Conservation (phyloP, 495 filamentous ascomycete species). For the Aspergillus sclerotiicarbonarius region DNA sequence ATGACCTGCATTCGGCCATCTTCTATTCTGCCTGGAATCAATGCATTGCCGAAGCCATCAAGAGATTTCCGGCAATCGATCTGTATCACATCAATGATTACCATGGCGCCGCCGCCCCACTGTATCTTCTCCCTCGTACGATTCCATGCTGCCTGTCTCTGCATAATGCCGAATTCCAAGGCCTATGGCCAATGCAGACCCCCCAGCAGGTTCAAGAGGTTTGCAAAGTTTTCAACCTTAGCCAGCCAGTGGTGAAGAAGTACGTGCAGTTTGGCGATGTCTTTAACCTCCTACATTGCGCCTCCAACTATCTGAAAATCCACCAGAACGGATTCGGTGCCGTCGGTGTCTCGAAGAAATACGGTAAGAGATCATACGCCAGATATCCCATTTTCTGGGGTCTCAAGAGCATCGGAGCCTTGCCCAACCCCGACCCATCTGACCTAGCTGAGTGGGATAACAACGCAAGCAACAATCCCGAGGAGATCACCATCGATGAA, state of each 20-base stretch:
- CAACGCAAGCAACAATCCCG: constrained; percentile 38
- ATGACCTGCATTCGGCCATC: constrained; percentile 66
- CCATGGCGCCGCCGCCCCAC: constrained; percentile 67
- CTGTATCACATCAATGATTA: constrained; percentile 80
- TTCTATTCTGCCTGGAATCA: constrained; percentile 72
- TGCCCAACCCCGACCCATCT: constrained; percentile 72
- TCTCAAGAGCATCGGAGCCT: constrained; percentile 60
- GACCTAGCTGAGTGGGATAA: constrained; percentile 66
- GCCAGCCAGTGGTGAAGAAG: constrained; percentile 32
- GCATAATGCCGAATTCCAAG: constrained; percentile 71
- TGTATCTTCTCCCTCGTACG: constrained; percentile 63
- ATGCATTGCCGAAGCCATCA: constrained; percentile 62
- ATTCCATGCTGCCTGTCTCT: constrained; percentile 46
- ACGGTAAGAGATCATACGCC: constrained; percentile 69
- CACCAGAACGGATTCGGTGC: constrained; percentile 73
- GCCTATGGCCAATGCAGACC: constrained; percentile 68
- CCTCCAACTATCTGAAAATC: constrained; percentile 64
- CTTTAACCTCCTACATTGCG: constrained; percentile 70
- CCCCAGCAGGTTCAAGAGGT: constrained; percentile 63
- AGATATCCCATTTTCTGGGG: constrained; percentile 79
- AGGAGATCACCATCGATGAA: constrained; percentile 48
- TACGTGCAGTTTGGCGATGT: constrained; percentile 61
- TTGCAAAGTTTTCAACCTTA: constrained; percentile 63
- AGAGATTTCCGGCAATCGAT: constrained; percentile 55
- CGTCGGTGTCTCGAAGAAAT: constrained; percentile 71